Conservation (phyloP, 2,329 filamentous ascomycete species). For the Paraphaeosphaeria minitans region DNA sequence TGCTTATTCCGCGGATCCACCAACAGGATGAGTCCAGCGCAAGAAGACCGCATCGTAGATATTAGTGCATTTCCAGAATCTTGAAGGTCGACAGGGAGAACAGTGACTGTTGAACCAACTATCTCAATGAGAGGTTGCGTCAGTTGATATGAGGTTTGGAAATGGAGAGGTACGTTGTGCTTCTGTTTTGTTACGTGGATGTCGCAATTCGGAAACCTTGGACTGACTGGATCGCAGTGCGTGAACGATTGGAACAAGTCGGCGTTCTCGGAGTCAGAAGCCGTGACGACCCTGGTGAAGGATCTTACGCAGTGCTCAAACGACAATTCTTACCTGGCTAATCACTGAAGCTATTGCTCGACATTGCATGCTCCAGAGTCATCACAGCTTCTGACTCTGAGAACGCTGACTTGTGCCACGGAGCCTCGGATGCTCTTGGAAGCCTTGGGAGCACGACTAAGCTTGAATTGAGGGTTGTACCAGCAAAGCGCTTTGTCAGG, state of each 20-base stretch:
- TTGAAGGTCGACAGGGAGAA: conserved; percentile 49
- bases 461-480: conserved; percentile 59
- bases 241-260: conserved; percentile 61
- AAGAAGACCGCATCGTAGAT: conserved; percentile 38
- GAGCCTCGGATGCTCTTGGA: conserved; percentile 61
- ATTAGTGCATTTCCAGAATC: conserved; percentile 51
- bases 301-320: not conserved
- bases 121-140: conserved; percentile 66
- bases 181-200: not conserved
- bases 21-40: conserved; percentile 41
- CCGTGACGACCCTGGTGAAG: conserved; percentile 48
- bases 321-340: not conserved
- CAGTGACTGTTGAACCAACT: conserved; percentile 64
- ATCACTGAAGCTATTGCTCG: not conserved
- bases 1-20: conserved; percentile 60
- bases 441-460: conserved; percentile 63
- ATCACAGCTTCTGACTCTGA: conserved; percentile 53
- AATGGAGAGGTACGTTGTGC: conserved; percentile 50
- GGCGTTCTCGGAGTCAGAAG: conserved; percentile 51
- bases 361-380: conserved; percentile 25
- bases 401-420: conserved; percentile 59
- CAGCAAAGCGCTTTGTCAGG: conserved; percentile 60
- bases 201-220: not conserved
- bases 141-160: conserved; percentile 64
- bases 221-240: not conserved